phyloP scores from a whole-genome alignment of 2,329 filamentous ascomycete species.

The Clarireedia hainanense region DNA sequence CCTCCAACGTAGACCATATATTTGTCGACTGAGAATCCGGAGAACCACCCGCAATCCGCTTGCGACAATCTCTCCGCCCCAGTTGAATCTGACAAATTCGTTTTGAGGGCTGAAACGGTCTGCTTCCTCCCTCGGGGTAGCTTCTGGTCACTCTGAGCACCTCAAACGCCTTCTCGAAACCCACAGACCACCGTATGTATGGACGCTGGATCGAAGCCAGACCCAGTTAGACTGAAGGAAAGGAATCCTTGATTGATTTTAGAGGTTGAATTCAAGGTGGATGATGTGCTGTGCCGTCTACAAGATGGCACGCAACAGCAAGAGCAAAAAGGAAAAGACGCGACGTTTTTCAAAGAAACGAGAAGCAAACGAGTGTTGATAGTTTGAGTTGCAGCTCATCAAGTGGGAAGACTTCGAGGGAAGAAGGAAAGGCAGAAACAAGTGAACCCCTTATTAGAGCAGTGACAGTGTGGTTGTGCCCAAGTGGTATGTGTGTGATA shows the following conservation, averaged over 20 bases:
- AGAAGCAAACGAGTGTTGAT: too few species aligned
- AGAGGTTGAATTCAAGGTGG: too few species aligned
- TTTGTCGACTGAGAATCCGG: background rate
- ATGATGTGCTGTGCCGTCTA: too few species aligned
- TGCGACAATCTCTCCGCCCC: background rate
- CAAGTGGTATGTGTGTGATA: too few species aligned
- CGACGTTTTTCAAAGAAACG: too few species aligned
- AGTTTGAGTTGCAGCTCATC: too few species aligned
- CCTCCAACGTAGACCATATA: background rate
- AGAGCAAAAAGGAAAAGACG: too few species aligned
- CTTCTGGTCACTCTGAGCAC: background rate
- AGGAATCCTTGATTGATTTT: background rate
- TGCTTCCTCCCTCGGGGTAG: background rate
- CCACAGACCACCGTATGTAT: background rate
- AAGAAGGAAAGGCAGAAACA: too few species aligned
- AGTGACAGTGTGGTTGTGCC: too few species aligned
- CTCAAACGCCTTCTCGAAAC: background rate
- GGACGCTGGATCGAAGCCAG: background rate
- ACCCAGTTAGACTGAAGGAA: background rate
- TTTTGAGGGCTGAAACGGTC: constrained; percentile 5
- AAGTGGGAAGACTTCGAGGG: too few species aligned
- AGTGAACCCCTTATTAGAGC: too few species aligned
- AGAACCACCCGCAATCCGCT: constrained; percentile 1
- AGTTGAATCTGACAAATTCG: background rate
- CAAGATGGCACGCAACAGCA: too few species aligned